phyloP scores from a whole-genome alignment of 768 basidiomycete genomes.

The Harrya chromipes region DNA sequence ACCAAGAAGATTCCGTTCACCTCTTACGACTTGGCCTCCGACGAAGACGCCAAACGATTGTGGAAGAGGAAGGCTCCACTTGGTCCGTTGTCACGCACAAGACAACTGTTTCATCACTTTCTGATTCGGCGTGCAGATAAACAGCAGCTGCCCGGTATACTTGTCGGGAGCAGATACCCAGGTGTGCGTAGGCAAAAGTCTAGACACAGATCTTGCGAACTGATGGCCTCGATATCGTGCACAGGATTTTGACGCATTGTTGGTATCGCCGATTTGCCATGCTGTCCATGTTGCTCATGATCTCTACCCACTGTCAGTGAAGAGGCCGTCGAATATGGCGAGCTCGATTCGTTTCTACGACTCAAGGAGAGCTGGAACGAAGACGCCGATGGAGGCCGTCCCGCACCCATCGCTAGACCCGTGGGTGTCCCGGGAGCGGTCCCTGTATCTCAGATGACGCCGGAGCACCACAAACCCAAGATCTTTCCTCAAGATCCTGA shows the following conservation, averaged over 20 bases:
- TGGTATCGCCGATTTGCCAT: conserved; percentile 26
- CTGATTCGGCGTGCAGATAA: conserved; percentile 49
- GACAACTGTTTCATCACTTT: not conserved
- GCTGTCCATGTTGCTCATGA: conserved; percentile 3
- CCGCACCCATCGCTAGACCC: conserved; percentile 52
- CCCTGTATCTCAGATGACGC: conserved; percentile 75
- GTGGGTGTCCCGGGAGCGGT: conserved; percentile 81
- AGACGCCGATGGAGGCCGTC: conserved; percentile 56
- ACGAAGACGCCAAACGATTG: conserved; percentile 72
- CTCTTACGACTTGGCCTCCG: conserved; percentile 83
- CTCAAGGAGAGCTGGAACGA: conserved; percentile 68
- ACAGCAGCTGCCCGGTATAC: conserved; percentile 80
- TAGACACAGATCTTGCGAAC: not conserved
- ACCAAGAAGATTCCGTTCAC: conserved; percentile 82
- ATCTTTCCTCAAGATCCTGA: conserved; percentile 43
- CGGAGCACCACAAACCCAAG: conserved; percentile 63
- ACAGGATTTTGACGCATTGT: conserved; percentile 77
- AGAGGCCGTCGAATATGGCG: conserved; percentile 78
- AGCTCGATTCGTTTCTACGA: conserved; percentile 68
- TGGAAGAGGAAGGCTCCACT: conserved; percentile 81
- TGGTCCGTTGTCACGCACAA: conserved; percentile 37
- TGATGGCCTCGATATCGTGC: conserved; percentile 4
- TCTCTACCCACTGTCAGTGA: conserved; percentile 47
- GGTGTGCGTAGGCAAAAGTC: conserved; percentile 52
- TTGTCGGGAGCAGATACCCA: conserved; percentile 71